Conservation (phyloP, 495 filamentous ascomycete species). For the Aspergillus incahuasiensis region DNA sequence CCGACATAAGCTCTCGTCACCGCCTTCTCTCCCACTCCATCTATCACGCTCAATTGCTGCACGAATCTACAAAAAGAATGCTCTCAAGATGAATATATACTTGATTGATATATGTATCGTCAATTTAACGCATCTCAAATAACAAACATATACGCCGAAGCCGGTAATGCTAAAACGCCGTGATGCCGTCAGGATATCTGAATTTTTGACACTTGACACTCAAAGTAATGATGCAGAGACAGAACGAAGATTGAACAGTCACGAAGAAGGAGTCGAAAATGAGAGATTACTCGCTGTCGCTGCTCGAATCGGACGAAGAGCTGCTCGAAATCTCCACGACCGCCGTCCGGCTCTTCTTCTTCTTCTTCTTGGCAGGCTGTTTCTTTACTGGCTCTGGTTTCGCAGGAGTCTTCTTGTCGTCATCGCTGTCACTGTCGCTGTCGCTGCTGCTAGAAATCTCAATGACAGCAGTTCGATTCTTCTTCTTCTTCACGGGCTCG, state of each 20-base stretch:
- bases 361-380: conserved; percentile 5
- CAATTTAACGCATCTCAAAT: background rate
- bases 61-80: background rate
- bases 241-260: background rate
- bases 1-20: conserved; percentile 22
- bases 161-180: background rate
- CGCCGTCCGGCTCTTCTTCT: conserved; percentile 27
- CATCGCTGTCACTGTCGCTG: conserved; percentile 30
- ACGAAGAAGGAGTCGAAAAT: conserved; percentile 10
- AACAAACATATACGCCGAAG: background rate
- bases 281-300: conserved; percentile 21
- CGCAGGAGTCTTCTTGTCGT: conserved; percentile 4
- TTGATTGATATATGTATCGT: background rate
- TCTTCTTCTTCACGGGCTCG: conserved; percentile 49
- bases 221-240: conserved; percentile 7
- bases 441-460: conserved; percentile 46
- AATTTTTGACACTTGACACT: conserved; percentile 3
- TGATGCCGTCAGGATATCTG: background rate
- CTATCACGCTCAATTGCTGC: background rate
- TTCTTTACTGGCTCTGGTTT: background rate
- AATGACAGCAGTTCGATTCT: conserved; percentile 47
- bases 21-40: conserved; percentile 13
- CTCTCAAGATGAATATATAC: background rate
- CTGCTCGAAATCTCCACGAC: conserved; percentile 42
- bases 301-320: conserved; percentile 16